These are phyloP conservation scores for Phytophthora pinifolia DNA, from an alignment of 352 stramenopile genomes.

Conservation along the genomic window DNA sequence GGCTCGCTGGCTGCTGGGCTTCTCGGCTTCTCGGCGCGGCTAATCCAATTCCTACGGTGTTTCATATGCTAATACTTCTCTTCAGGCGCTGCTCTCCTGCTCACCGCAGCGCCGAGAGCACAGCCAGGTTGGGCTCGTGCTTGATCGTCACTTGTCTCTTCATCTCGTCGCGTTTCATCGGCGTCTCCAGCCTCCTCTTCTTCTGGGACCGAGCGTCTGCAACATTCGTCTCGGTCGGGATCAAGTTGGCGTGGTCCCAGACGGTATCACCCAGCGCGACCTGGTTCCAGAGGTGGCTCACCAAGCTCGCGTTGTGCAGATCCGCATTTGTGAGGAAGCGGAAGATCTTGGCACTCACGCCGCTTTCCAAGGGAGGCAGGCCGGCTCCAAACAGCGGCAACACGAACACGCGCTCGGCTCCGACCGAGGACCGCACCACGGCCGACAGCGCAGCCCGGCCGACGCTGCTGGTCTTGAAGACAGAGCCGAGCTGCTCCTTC, in stretches of 20 bases:
- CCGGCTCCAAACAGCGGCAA: slow-evolving; percentile 70
- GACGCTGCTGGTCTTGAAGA: slow-evolving; percentile 1
- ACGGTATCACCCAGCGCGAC: slow-evolving; percentile 69
- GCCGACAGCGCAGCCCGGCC: slow-evolving; percentile 29
- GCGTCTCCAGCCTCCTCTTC: slow-evolving; percentile 9
- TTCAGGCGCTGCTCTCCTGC: slow-evolving; percentile 22
- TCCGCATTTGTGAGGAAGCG: slow-evolving; percentile 73
- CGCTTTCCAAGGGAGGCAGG: slow-evolving; percentile 59
- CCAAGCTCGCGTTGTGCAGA: slow-evolving; percentile 84
- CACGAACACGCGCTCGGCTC: slow-evolving; percentile 48
- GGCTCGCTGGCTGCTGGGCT: slow-evolving; percentile 6
- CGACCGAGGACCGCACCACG: slow-evolving; percentile 13
- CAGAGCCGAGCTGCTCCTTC: slow-evolving; percentile 13
- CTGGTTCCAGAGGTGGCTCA: slow-evolving; percentile 82
- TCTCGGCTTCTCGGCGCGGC: slow-evolving; percentile 4
- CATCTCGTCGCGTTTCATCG: slow-evolving; percentile 3
- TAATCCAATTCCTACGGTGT: slow-evolving; percentile 33
- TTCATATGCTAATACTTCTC: slow-evolving; percentile 31
- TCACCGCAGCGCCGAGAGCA: slow-evolving; percentile 30
- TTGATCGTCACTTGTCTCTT: slow-evolving; percentile 12
- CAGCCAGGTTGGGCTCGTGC: slow-evolving; percentile 19
- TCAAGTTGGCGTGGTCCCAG: slow-evolving; percentile 83
- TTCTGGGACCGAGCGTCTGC: slow-evolving; percentile 12
- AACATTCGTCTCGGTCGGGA: slow-evolving; percentile 19
- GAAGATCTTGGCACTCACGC: slow-evolving; percentile 65